Evolutionary conservation across 2,329 filamentous ascomycete genomes (phyloP), one percentile per base, ranked within the genome.

Genomic region (Cordyceps tenuipes): DNA sequence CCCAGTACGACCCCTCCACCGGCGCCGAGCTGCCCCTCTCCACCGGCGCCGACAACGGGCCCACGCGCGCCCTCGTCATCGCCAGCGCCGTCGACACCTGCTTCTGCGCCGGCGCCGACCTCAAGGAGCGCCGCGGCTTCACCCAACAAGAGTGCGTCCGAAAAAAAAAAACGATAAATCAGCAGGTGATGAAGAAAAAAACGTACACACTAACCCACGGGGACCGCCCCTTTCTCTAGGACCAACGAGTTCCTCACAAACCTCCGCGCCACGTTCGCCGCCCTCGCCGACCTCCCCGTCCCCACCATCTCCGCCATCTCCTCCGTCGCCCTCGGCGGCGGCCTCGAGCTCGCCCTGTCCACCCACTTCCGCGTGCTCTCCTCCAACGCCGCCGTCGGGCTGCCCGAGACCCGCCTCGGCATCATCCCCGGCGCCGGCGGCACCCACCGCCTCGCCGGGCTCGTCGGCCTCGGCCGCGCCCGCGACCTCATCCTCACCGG

Each of bases 391-490:
- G 77, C 80, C 26, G 85, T 99, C 59, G 92, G 86, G 0, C 83
- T 97, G 5, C 94, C 94, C 1, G 94, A 99, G 73, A 97, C 94
- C 1, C 82, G 92, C 2, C 82, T 99, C 2, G 94, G 89, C 60
- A 99, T 99, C 71, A 89, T 99, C 64, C 94, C 94, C 3, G 94
- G 94, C 62, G 94, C 93, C 2, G 94, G 94, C 48, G 94, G 93
- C 62, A 97, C 93, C 1, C 90, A 91, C 73, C 87, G 94, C 10
- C 84, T 99, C 0, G 91, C 91, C 1, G 82, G 81, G 9, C 75
- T 99, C 21, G 87, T 99, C 64, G 94, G 94, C 5, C 76, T 88
- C 26, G 79, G 82, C 29, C 85, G 91, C 59, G 94, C 94, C n/a
- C 82, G 92, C 55, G 93, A 99, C 72, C 77, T 97, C 67, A 88